phyloP scores from a whole-genome alignment of 1,139 yeast genomes.

The Magnusiomyces fungicola region DNA sequence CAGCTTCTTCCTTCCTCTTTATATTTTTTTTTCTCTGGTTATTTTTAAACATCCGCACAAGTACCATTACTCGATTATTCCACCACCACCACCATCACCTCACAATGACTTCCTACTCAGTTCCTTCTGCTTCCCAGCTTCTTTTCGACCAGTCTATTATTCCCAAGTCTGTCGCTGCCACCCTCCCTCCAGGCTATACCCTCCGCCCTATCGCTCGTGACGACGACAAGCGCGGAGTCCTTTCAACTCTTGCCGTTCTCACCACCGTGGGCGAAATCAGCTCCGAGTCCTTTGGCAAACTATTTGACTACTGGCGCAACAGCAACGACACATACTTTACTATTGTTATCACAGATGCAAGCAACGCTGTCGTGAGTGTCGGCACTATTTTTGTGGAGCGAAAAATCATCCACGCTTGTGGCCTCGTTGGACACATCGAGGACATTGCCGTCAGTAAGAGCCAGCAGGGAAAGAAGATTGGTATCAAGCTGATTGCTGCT shows the following conservation, averaged over 20 bases:
- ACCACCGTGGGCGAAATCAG: constrained; percentile 55
- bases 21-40: no score
- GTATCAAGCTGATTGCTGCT: constrained; percentile 55
- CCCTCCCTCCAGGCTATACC: constrained; percentile 46
- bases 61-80: no score
- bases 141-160: constrained; percentile 26
- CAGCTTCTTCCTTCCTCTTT: no score
- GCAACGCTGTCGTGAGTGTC: constrained; percentile 34
- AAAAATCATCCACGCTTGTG: constrained; percentile 60
- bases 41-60: no score
- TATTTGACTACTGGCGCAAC: constrained; percentile 43
- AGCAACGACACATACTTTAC: constrained; percentile 44
- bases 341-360: constrained; percentile 41
- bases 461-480: constrained; percentile 82
- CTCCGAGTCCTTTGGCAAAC: constrained; percentile 35
- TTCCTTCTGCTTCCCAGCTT: constrained; percentile 4
- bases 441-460: constrained; percentile 74
- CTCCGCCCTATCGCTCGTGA: constrained; percentile 41
- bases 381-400: constrained; percentile 46
- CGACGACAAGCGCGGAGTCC: constrained; percentile 44
- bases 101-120: constrained; percentile 6
- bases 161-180: constrained; percentile 24
- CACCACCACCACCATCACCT: no score
- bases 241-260: constrained; percentile 45
- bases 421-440: constrained; percentile 88